These are phyloP conservation scores for Turritis glabra DNA, from an alignment of 345 rosid species.

Conservation along the genomic window DNA sequence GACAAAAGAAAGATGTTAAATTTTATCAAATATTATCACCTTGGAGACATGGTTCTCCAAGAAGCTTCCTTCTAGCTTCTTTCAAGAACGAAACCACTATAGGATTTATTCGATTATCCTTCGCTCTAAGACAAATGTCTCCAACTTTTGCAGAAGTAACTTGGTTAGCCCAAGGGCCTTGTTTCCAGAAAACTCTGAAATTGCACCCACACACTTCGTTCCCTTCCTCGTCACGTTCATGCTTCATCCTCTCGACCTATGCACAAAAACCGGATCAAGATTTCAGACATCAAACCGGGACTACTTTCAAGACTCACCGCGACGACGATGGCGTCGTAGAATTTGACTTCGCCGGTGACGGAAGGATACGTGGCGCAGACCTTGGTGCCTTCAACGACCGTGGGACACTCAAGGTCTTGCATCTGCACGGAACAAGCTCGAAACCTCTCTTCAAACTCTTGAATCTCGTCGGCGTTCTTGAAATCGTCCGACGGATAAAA, in stretches of 20 bases:
- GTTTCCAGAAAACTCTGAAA: slow-evolving; percentile 27
- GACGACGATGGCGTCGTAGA: slow-evolving; percentile 31
- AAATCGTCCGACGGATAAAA: slow-evolving; percentile 19
- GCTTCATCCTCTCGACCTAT: slow-evolving; percentile 25
- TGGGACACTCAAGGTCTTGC: slow-evolving; percentile 27
- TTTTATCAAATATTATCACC: not conserved
- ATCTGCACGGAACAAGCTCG: slow-evolving; percentile 24
- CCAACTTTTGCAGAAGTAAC: slow-evolving; percentile 30
- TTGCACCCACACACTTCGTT: slow-evolving; percentile 27
- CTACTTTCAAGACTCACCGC: slow-evolving; percentile 8
- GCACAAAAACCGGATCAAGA: not conserved
- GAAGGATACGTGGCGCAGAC: slow-evolving; percentile 37
- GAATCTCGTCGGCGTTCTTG: slow-evolving; percentile 20
- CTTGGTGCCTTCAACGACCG: not conserved
- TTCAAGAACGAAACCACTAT: slow-evolving; percentile 25
- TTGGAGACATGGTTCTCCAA: slow-evolving; percentile 2
- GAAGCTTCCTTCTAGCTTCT: slow-evolving; percentile 25
- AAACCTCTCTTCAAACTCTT: slow-evolving; percentile 31
- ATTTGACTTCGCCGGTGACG: slow-evolving; percentile 29
- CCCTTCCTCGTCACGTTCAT: slow-evolving; percentile 26
- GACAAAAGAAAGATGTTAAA: not conserved
- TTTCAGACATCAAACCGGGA: not conserved
- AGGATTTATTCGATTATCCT: slow-evolving; percentile 18
- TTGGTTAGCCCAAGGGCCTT: slow-evolving; percentile 17
- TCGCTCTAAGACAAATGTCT: slow-evolving; percentile 29